Base-by-base conservation (phyloP, 352 stramenopile species). In the Lagenidium giganteum region DNA sequence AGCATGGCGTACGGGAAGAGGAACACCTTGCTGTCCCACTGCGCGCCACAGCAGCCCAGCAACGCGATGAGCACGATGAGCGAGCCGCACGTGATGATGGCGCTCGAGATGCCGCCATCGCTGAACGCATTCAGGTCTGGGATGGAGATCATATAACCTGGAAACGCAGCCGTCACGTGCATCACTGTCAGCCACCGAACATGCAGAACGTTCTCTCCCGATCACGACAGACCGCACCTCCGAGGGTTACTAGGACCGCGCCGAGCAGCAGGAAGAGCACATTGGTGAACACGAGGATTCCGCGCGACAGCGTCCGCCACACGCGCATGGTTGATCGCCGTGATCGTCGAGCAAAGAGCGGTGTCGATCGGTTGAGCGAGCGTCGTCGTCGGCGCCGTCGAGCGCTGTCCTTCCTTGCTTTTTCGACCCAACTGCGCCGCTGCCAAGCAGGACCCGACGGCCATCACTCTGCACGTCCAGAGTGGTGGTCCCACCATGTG, bases 11-110 rank as follows among this genome's bases (percentile, higher is more conserved):
- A 92, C 26, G 80, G 80, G 38, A 87, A 92, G 17, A 92, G 45
- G 57, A 92, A 92, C 5, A 87, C 64, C 49, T 92, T 92, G 72
- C 71, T 88, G 45, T 92, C 80, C 75, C 74, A 87, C 54, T 92
- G 80, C 38, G 80, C 80, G 21, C 80, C 80, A 38, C 80, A 92
- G 51, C 80, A 89, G 52, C 80, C 80, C 3, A 92, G 55, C 24
- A 87, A 32, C 9, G 76, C 74, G 47, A 92, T 87, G 18, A 87
- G 47, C 18, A 92, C 68, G 52, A 92, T 89, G 14, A 92, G 49
- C 23, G 71, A 58, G 48, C 80, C 80, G 43, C 77, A 92, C 54
- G 63, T 87, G 61, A 89, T 87, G 54, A 92, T 76, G 35, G 80
- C 76, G 22, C 71, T 78, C 38, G 80, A 72, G 43, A 92, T 83